phyloP scores from a whole-genome alignment of 2,329 filamentous ascomycete genomes.

The Penicillium sp. region DNA sequence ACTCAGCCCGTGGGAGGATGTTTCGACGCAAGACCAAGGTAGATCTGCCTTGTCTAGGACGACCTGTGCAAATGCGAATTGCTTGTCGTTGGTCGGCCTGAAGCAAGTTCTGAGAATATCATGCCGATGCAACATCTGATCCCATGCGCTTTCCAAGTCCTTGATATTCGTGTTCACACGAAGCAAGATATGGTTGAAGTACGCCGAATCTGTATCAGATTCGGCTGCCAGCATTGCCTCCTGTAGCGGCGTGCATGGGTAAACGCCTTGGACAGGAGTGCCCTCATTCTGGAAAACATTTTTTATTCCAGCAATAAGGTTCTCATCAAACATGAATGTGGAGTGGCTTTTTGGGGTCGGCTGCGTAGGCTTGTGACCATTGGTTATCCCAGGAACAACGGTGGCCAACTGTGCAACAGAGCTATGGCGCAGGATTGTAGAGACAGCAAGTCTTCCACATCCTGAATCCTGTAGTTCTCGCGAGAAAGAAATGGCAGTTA shows the following conservation, averaged over 20 bases:
- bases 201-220: constrained; percentile 52
- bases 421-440: constrained; percentile 66
- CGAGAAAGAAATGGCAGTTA: constrained; percentile 73
- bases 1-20: constrained; percentile 27
- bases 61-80: constrained; percentile 70
- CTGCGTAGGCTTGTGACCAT: not conserved
- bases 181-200: constrained; percentile 72
- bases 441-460: constrained; percentile 60
- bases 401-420: constrained; percentile 63
- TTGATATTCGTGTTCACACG: constrained; percentile 54
- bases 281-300: constrained; percentile 34
- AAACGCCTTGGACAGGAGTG: constrained; percentile 53
- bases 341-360: not conserved
- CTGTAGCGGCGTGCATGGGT: constrained; percentile 85
- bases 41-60: constrained; percentile 55
- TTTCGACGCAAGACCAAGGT: constrained; percentile 50
- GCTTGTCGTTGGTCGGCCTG: constrained; percentile 59
- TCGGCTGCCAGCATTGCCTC: constrained; percentile 77
- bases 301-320: constrained; percentile 32
- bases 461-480: constrained; percentile 54
- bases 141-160: constrained; percentile 62
- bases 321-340: constrained; percentile 20
- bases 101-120: constrained; percentile 79
- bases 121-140: constrained; percentile 63
- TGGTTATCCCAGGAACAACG: constrained; percentile 15